These are phyloP conservation scores for Metschnikowia similis DNA, from an alignment of 805 yeast species.

Conservation along the genomic window DNA sequence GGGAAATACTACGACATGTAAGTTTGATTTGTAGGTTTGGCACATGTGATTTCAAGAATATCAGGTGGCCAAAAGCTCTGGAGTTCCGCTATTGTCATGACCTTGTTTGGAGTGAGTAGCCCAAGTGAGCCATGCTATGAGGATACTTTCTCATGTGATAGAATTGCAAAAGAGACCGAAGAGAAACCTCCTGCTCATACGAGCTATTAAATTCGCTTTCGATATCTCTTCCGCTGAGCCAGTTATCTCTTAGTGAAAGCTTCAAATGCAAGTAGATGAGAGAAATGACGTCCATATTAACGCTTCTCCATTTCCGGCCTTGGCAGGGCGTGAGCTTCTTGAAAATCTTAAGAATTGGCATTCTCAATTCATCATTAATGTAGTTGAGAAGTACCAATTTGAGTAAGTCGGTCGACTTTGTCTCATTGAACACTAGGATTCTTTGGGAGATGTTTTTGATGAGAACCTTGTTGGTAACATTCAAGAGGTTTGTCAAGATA, in stretches of 20 bases:
- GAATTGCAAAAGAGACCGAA: slow-evolving; percentile 72
- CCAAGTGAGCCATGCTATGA: slow-evolving; percentile 49
- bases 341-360: slow-evolving; percentile 67
- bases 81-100: too few species aligned
- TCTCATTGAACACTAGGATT: slow-evolving; percentile 56
- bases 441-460: slow-evolving; percentile 68
- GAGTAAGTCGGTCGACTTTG: slow-evolving; percentile 58
- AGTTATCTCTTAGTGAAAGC: slow-evolving; percentile 71
- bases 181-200: slow-evolving; percentile 78
- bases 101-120: slow-evolving; percentile 33
- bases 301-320: slow-evolving; percentile 90
- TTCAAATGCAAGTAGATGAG: slow-evolving; percentile 75
- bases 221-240: slow-evolving; percentile 81
- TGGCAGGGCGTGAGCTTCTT: slow-evolving; percentile 84
- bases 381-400: slow-evolving; percentile 56
- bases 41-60: too few species aligned
- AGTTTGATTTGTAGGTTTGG: too few species aligned
- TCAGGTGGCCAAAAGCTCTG: too few species aligned
- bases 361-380: slow-evolving; percentile 54
- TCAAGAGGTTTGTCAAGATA: slow-evolving; percentile 48
- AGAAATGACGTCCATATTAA: slow-evolving; percentile 90
- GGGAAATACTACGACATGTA: too few species aligned
- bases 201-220: slow-evolving; percentile 72
- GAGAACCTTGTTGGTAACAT: slow-evolving; percentile 53
- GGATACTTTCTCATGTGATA: slow-evolving; percentile 64